Base-by-base conservation (phyloP, 495 filamentous ascomycete species). In the Penicillium paxilli region DNA sequence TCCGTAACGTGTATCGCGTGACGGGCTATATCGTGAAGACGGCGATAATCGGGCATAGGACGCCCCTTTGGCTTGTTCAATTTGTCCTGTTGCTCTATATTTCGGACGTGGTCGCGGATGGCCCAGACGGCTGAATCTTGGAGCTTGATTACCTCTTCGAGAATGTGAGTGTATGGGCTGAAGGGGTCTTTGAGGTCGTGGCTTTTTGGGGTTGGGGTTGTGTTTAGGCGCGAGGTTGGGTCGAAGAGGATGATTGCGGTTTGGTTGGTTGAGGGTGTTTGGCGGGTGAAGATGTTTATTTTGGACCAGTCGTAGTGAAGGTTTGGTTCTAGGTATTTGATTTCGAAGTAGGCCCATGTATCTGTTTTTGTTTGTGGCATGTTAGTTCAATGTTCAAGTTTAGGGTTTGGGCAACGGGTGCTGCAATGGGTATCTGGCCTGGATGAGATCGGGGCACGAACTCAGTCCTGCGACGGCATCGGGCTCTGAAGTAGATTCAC, bases 1-100 rank as follows among this genome's bases (percentile, higher is more conserved):
- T 81, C 78, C 2, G 65, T 72, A 25, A 78, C 67, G 49, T 82
- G 76, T 17, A 79, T 73, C 3, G 69, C 71, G 47, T 81, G 78
- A 5, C 79, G 69, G 19, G 74, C 71, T 30, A 76, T 69, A 23
- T 82, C 73, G 60, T 82, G 76, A 11, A 80, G 55, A 9, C 41
- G 51, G 28, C 62, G 54, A 38, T 77, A 80, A 45, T 75, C 61
- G 5, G 77, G 72, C 6, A 49, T 9, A 2, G 51, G 40, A 9
- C 23, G 30, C 6, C 42, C 24, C 1, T 20, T 2, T 3, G 22
- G 33, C 1, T 26, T 20, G 2, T 16, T n/a, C 5, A 50, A 26
- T 41, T 58, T 64, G n/a, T n/a, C n/a, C n/a, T n/a, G n/a, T n/a
- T n/a, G n/a, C 20, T 70, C 67, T 20, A 68, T 56, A 1, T 16